Evolutionary conservation across 2,329 filamentous ascomycete genomes (phyloP), one percentile per base, ranked within the genome.

Genomic region (Meredithiella fracta): DNA sequence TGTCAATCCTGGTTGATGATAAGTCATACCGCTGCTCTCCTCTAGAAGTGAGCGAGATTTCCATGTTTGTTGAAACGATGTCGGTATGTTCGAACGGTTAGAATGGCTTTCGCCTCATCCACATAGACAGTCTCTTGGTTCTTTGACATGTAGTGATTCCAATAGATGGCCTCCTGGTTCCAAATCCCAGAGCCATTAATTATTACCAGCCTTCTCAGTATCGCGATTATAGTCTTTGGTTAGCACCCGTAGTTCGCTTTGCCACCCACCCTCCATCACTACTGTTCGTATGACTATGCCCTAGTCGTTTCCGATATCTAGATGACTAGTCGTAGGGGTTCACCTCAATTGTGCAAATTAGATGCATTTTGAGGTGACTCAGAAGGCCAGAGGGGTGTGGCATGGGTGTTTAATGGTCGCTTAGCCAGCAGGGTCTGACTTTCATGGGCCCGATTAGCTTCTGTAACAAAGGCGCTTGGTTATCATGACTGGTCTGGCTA

Each of bases 1-100:
- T 58, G 17, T 11, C 42, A 9, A 53, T 58, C 50, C 50, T 58
- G 7, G 53, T 56, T 22, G 54, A 56, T 17, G 53, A 54, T 26
- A 49, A 55, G 23, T 50, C 57, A 25, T 55, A 55, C 49, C 50
- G n/a, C 49, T 50, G 37, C 20, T 44, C 50, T 20, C 17, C 29
- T 20, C 53, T 49, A 34, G 50, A 29, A 22, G 40, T 37, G 53
- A 17, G 37, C 51, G 53, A 58, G 34, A 50, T 58, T 15, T 23
- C 50, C 17, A 3, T 23, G 15, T 53, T 53, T 31, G 47, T 58
- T 11, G 57, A 58, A 49, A 50, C n/a, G 40, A 56, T 58, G 49
- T 25, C 57, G 50, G 57, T 58, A 50, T 47, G 57, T 53, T 53
- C 9, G 17, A 31, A 17, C 47, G 7, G 11, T 20, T 6, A 3